phyloP scores from a whole-genome alignment of 495 filamentous ascomycete genomes.

The Hyaloscypha variabilis region DNA sequence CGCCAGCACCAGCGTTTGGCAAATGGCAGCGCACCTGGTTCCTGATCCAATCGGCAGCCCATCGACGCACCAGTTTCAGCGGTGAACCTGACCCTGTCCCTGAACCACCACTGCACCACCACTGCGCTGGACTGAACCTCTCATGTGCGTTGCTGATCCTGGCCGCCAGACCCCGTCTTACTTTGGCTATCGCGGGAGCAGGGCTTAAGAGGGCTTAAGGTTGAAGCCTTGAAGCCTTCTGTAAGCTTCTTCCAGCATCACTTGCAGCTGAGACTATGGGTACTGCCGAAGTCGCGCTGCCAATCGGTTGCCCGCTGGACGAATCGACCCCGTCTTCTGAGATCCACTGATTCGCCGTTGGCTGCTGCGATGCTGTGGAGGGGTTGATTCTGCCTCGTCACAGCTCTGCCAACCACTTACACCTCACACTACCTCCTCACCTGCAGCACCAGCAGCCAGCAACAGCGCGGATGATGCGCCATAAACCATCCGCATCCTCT shows the following conservation, averaged over 20 bases:
- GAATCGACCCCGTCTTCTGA: not conserved
- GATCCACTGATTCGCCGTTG: not conserved
- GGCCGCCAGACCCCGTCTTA: not conserved
- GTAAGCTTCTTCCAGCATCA: slow-evolving; percentile 3
- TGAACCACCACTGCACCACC: no score
- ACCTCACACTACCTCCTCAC: not conserved
- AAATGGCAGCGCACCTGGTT: slow-evolving; percentile 7
- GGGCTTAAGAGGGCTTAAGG: not conserved
- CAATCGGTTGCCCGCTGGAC: slow-evolving; percentile 5
- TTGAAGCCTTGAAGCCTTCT: not conserved
- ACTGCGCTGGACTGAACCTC: not conserved
- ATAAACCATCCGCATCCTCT: not conserved
- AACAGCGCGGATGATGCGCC: not conserved
- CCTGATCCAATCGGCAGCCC: slow-evolving; percentile 20
- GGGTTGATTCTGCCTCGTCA: not conserved
- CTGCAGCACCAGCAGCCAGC: no score
- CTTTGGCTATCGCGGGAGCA: slow-evolving; percentile 9
- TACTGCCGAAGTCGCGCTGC: slow-evolving; percentile 17
- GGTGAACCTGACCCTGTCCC: slow-evolving; percentile 13
- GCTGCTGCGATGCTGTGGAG: not conserved
- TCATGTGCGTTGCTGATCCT: not conserved
- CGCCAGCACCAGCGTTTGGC: slow-evolving; percentile 1
- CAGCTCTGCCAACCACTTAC: not conserved
- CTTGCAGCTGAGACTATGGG: slow-evolving; percentile 10
- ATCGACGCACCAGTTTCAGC: slow-evolving; percentile 2